Evolutionary conservation across 2,329 filamentous ascomycete genomes (phyloP), one percentile per base, ranked within the genome.

Genomic region (Arthroderma sp.): DNA sequence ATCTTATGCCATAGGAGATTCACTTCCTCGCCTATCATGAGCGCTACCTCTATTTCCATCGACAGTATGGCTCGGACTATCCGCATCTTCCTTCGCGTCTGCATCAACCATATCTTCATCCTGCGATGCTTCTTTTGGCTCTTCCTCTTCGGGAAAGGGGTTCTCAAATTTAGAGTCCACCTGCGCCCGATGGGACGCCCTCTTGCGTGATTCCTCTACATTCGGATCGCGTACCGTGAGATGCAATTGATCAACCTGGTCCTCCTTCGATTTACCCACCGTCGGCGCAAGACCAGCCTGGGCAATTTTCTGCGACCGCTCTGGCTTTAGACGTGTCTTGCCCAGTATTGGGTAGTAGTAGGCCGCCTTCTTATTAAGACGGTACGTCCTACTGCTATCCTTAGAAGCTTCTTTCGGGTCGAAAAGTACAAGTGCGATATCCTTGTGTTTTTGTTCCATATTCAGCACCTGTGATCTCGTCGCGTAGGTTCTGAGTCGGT

Each of bases 271-370:
- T 49, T 57, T 59, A 22, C 56, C 61, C 32, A 59, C 60, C 47
- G 52, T 69, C 51, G 54, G 64, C 38, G 52, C 63, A 50, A 56
- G 50, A 36, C 65, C 64, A 3, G 65, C 60, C 45, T 67, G 61
- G 6, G 64, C 61, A 39, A 66, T 65, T 31, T 62, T 66, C 42
- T 64, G 66, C 43, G 64, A 60, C 28, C 65, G 61, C 46, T 70
- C 67, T 4, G 69, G 68, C 58, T 72, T 74, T 40, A 81, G 64
- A 22, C 67, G 68, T n/a, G 72, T 72, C 55, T 73, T 71, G 54
- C 73, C 70, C 15, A 71, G 59, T 44, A 81, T 72, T 0, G 77
- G 75, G 49, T 80, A 80, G 57, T 77, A 77, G 57, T 78, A 81
- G 9, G 77, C 77, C 1, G 67, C 77, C 54, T 72, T 73, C 42